Conservation (phyloP, 352 stramenopile genomes). For the Peronospora destructor region DNA sequence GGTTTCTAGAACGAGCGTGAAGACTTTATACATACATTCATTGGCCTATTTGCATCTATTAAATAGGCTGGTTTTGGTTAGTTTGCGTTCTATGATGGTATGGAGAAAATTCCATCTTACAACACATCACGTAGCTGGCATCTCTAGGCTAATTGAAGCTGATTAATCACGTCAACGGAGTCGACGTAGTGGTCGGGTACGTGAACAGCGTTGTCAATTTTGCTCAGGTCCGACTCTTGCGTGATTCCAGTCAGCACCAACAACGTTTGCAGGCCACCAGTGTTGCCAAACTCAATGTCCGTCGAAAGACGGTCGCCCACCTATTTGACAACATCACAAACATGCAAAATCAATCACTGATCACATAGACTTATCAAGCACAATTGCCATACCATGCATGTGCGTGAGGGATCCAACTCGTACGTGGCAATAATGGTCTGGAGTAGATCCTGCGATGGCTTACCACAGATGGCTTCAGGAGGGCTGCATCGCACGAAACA, state of each 20-base stretch:
- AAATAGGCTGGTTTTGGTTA: too few relatives aligned
- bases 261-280: conserved; percentile 62
- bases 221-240: conserved; percentile 42
- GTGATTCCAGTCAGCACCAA: conserved; percentile 74
- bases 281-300: conserved; percentile 78
- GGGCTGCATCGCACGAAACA: conserved; percentile 26
- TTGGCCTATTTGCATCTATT: too few relatives aligned
- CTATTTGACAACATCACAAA: conserved; percentile 19
- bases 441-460: conserved; percentile 78
- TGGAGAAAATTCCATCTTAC: too few relatives aligned
- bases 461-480: conserved; percentile 69
- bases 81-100: too few relatives aligned
- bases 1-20: neutral
- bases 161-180: conserved; percentile 69
- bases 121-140: too few relatives aligned
- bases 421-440: conserved; percentile 73
- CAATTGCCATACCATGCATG: conserved; percentile 58
- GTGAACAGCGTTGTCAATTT: conserved; percentile 45
- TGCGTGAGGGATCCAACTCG: conserved; percentile 57
- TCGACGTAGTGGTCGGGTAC: conserved; percentile 61
- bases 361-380: neutral
- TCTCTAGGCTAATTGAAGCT: conserved; percentile 39
- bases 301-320: conserved; percentile 78
- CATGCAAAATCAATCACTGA: neutral
- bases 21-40: too few relatives aligned